A percentile compares a stretch with the other conserved stretches of the same genome.
phyloP scores from a whole-genome alignment of 192 early-diverging fungal genomes.

The Umbelopsis sp. region DNA sequence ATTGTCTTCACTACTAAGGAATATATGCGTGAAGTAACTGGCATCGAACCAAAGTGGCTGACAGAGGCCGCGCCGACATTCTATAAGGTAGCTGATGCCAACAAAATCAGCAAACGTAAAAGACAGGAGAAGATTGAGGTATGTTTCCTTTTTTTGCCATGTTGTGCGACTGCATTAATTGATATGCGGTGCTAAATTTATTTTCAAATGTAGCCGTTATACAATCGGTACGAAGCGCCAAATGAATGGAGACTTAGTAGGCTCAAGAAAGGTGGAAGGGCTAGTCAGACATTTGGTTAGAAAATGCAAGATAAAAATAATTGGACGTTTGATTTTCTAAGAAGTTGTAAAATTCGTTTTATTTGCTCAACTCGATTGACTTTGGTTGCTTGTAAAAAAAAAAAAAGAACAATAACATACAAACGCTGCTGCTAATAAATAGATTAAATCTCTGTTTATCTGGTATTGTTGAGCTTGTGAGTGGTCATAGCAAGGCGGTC shows the following conservation, averaged over 20 bases:
- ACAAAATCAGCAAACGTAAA: conserved; percentile 93
- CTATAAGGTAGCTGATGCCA: conserved; percentile 93
- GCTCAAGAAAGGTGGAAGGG: conserved; percentile 67
- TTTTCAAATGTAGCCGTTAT: conserved; percentile 71
- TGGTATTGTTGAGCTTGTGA: conserved; percentile 36
- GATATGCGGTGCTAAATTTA: background rate
- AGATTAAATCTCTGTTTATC: conserved; percentile 15
- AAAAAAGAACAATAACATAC: background rate
- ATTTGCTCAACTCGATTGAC: too few relatives aligned
- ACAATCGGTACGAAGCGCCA: conserved; percentile 91
- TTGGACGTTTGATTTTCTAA: too few relatives aligned
- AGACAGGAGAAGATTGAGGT: conserved; percentile 85
- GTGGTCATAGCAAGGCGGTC: conserved; percentile 32
- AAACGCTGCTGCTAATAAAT: background rate
- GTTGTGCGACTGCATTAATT: background rate
- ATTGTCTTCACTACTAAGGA: conserved; percentile 89
- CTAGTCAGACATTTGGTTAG: conserved; percentile 82
- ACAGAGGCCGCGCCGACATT: conserved; percentile 98
- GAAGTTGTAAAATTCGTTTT: too few relatives aligned
- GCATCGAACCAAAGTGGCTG: conserved; percentile 91
- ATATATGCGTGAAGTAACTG: conserved; percentile 89
- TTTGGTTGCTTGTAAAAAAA: conserved; percentile 6
- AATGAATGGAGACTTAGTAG: conserved; percentile 95
- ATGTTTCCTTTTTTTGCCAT: background rate
- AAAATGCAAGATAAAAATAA: background rate